Conservation (phyloP, 768 basidiomycete genomes). For the Podaxis rugospora region DNA sequence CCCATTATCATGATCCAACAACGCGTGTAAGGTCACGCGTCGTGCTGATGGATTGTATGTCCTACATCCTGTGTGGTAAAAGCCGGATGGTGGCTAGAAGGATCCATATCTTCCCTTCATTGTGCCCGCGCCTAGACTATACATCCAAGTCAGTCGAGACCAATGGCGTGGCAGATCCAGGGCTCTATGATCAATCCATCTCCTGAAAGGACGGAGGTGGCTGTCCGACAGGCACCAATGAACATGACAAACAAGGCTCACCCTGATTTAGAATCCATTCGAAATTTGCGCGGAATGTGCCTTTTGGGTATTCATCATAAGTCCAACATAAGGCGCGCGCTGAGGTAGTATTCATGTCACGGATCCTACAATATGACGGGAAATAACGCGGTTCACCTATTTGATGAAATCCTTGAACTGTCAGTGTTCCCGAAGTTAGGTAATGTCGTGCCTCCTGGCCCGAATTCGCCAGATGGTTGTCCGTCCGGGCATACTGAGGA, state of each 20-base stretch:
- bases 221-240: slow-evolving; percentile 29
- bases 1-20: no score
- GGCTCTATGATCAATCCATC: slow-evolving; percentile 2
- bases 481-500: slow-evolving; percentile 1
- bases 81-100: not conserved
- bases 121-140: not conserved
- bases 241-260: slow-evolving; percentile 9
- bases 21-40: not conserved
- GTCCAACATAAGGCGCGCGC: slow-evolving; percentile 12
- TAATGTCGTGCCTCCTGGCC: not conserved
- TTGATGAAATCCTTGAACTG: not conserved
- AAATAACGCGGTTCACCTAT: not conserved
- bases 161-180: not conserved
- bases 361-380: not conserved
- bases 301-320: slow-evolving; percentile 21
- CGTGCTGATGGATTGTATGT: not conserved
- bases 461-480: slow-evolving; percentile 1
- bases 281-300: slow-evolving; percentile 5
- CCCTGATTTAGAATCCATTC: not conserved
- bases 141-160: not conserved
- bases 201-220: slow-evolving; percentile 38
- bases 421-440: slow-evolving; percentile 7
- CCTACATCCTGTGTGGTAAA: not conserved
- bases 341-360: not conserved
- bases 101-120: not conserved